Base-by-base conservation (phyloP, 345 rosid genomes). In the Gossypium ekmanianum region DNA sequence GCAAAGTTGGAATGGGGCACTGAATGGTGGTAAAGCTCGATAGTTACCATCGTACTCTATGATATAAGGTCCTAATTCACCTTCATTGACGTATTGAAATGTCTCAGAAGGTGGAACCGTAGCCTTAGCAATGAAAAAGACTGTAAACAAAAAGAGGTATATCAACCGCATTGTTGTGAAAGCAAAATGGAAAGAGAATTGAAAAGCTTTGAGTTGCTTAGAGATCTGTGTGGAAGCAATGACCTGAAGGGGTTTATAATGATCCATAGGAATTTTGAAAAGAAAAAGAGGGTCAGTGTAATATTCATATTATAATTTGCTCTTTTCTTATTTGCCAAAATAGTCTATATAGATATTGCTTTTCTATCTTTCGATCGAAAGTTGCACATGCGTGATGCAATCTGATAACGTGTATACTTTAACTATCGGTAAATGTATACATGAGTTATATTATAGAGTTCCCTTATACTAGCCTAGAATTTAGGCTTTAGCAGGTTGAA, bases 1-100 rank as follows among this genome's bases (percentile, higher is more conserved):
- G 73, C 81, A 77, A 9, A 88, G 85, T 27, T 80, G 85, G 69
- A 88, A 87, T 1, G 86, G 87, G 13, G 62, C 27, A 22, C 12
- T 45, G 48, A 45, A 45, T 5, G 48, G 48, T 11, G 12, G 48
- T 45, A 45, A 10, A 54, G 5, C 58, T 54, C 62, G 61, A 7
- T 56, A 56, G 6, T n/a, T 56, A 9, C 61, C 48, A 45, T 9
- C 48, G 48, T 45, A 45, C 48, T 45, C 48, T 45, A 45, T 11
- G 48, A 45, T 45, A 11, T 45, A 45, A 45, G 48, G 48, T 8
- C 48, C 48, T 8, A 45, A 45, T 9, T 20, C 2, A 18, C 61
- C 24, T 54, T 54, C 58, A n/a, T 56, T 56, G 14, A 56, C 29
- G 27, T 56, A 56, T 20, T 20, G 61, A 56, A 56, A 56, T 56